phyloP scores from a whole-genome alignment of 768 basidiomycete species.

The Suillus decipiens region DNA sequence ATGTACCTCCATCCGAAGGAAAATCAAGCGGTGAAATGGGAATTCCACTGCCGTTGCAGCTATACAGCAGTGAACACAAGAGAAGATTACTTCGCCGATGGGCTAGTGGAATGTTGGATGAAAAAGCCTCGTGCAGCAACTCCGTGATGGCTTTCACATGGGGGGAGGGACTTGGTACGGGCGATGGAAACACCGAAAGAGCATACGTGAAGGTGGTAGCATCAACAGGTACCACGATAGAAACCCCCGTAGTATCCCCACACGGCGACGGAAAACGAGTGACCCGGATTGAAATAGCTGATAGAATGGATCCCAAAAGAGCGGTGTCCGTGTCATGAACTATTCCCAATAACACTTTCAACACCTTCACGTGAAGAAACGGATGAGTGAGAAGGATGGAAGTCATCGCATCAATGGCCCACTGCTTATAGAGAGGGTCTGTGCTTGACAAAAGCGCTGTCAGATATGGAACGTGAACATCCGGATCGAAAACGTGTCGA shows the following conservation, averaged over 20 bases:
- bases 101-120: slow-evolving; percentile 25
- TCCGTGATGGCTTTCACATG: background rate
- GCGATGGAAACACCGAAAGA: background rate
- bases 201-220: background rate
- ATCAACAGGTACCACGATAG: background rate
- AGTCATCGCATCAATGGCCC: slow-evolving; percentile 37
- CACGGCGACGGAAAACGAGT: background rate
- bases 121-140: slow-evolving; percentile 22
- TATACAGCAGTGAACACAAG: background rate
- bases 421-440: slow-evolving; percentile 28
- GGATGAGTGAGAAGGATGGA: slow-evolving; percentile 34
- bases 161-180: no score
- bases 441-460: slow-evolving; percentile 37
- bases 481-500: slow-evolving; percentile 37
- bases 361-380: slow-evolving; percentile 37
- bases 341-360: slow-evolving; percentile 26
- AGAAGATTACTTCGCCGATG: slow-evolving; percentile 41
- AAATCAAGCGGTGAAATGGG: slow-evolving; percentile 1
- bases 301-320: background rate
- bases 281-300: slow-evolving; percentile 5
- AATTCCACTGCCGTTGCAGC: background rate
- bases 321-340: background rate
- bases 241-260: background rate
- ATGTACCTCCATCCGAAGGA: slow-evolving; percentile 4
- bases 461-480: slow-evolving; percentile 51